These are phyloP conservation scores for Solanum ossicruentum DNA, from an alignment of 257 asterid genomes.

Conservation along the genomic window DNA sequence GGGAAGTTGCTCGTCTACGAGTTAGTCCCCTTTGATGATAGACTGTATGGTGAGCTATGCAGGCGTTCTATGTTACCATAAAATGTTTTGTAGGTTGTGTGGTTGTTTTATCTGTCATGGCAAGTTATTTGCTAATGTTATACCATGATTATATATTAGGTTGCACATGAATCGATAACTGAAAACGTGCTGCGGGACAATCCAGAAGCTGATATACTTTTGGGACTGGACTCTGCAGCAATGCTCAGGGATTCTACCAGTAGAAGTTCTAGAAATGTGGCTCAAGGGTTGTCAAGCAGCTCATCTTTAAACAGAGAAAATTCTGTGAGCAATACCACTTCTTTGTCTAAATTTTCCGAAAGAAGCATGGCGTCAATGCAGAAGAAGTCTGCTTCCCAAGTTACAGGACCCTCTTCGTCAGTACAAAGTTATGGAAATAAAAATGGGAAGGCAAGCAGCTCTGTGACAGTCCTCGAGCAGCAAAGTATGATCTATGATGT, in stretches of 20 bases:
- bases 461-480: constrained; percentile 8
- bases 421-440: constrained; percentile 23
- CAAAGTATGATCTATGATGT: constrained; percentile 9
- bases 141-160: constrained; percentile 21
- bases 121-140: background rate
- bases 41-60: background rate
- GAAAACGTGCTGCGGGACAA: background rate
- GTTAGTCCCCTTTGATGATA: background rate
- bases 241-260: background rate
- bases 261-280: constrained; percentile 1
- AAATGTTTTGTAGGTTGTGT: background rate
- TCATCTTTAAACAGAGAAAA: constrained; percentile 26
- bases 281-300: constrained; percentile 8
- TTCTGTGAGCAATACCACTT: constrained; percentile 22
- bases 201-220: background rate
- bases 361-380: constrained; percentile 52
- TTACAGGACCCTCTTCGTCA: constrained; percentile 37
- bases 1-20: background rate
- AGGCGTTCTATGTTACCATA: background rate
- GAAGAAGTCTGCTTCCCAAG: constrained; percentile 25
- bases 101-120: background rate
- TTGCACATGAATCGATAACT: constrained; percentile 18
- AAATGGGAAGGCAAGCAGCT: constrained; percentile 17
- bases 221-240: constrained; percentile 1
- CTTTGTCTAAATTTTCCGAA: constrained; percentile 29